phyloP scores from a whole-genome alignment of 306 rosid species.

The Prunus dulcis region DNA sequence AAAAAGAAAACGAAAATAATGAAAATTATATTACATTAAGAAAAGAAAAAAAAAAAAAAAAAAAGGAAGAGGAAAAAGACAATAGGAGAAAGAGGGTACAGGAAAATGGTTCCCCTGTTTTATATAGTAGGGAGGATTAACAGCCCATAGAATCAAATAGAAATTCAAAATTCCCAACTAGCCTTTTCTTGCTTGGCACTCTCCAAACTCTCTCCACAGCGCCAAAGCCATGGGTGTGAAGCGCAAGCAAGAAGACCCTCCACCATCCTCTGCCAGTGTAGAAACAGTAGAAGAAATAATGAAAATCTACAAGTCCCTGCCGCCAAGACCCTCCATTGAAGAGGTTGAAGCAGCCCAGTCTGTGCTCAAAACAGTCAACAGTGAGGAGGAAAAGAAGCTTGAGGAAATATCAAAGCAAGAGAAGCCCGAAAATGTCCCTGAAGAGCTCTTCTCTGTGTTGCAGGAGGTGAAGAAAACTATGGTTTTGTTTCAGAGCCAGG shows the following conservation, averaged over 20 bases:
- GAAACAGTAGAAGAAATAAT: slow-evolving; percentile 64
- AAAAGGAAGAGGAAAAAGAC: neutral
- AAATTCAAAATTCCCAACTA: neutral
- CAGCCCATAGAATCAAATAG: neutral
- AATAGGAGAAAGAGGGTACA: neutral
- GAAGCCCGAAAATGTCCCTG: slow-evolving; percentile 41
- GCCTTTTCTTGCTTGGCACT: neutral
- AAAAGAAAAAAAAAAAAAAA: neutral
- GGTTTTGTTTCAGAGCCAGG: slow-evolving; percentile 53
- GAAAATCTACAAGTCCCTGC: slow-evolving; percentile 60
- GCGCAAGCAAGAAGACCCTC: slow-evolving; percentile 32
- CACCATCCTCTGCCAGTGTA: slow-evolving; percentile 35
- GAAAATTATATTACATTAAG: neutral
- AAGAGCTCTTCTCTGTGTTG: slow-evolving; percentile 57
- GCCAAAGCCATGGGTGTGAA: slow-evolving; percentile 45
- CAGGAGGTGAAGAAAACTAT: slow-evolving; percentile 53
- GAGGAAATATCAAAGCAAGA: slow-evolving; percentile 49
- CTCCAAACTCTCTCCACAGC: slow-evolving; percentile 2
- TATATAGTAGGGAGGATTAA: too few relatives aligned
- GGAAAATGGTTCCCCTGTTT: neutral
- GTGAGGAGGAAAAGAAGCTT: slow-evolving; percentile 59
- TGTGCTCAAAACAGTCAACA: slow-evolving; percentile 51
- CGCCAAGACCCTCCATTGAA: slow-evolving; percentile 72
- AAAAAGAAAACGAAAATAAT: neutral
- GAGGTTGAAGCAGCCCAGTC: slow-evolving; percentile 77